phyloP scores from a whole-genome alignment of 495 filamentous ascomycete species.

The Parachaetomium inaequale region DNA sequence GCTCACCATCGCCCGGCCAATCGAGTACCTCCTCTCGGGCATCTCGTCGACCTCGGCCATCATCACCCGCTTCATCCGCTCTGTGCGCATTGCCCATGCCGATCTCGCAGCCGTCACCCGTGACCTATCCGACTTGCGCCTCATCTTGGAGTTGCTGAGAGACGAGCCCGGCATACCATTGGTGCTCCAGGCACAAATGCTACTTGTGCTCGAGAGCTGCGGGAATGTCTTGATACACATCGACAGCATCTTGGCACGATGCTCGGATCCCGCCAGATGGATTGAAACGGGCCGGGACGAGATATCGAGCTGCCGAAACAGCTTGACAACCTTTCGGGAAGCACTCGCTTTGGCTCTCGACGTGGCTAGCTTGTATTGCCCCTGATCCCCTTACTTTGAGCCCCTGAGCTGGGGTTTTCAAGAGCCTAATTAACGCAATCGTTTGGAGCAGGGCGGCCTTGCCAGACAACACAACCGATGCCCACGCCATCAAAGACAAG shows the following conservation, averaged over 20 bases:
- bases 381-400: neutral
- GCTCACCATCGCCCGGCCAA: slow-evolving; percentile 17
- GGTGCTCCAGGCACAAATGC: slow-evolving; percentile 22
- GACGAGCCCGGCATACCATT: slow-evolving; percentile 25
- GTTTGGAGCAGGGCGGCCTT: neutral
- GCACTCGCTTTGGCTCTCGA: slow-evolving; percentile 26
- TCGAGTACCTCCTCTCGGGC: slow-evolving; percentile 26
- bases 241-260: slow-evolving; percentile 20
- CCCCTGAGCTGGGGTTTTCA: neutral
- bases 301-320: slow-evolving; percentile 16
- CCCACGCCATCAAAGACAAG: neutral
- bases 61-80: slow-evolving; percentile 33
- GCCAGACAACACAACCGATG: slow-evolving; percentile 2
- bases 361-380: slow-evolving; percentile 21
- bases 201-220: slow-evolving; percentile 25
- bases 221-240: slow-evolving; percentile 21
- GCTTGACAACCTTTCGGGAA: slow-evolving; percentile 21
- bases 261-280: slow-evolving; percentile 23
- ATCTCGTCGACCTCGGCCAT: slow-evolving; percentile 27
- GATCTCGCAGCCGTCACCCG: slow-evolving; percentile 31
- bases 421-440: neutral
- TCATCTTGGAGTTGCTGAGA: slow-evolving; percentile 29
- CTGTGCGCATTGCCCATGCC: slow-evolving; percentile 27
- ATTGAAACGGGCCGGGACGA: slow-evolving; percentile 9
- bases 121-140: slow-evolving; percentile 32